A percentile compares a stretch with the other conserved stretches of the same genome.
Conservation (phyloP, 768 basidiomycete species). For the Leccinellum rugosiceps region DNA sequence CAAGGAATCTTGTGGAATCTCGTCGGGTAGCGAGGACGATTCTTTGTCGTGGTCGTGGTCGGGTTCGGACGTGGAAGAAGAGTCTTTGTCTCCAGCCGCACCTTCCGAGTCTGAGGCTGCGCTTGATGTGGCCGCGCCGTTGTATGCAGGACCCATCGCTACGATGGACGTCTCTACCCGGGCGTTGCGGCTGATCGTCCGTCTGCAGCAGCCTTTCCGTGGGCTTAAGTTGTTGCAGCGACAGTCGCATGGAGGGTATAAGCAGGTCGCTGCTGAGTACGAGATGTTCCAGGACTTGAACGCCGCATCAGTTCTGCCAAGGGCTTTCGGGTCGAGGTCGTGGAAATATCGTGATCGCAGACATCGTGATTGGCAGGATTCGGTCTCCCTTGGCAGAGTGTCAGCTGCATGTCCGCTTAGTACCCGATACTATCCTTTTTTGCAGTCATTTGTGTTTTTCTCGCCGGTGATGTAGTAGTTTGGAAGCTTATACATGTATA, state of each 20-base stretch:
- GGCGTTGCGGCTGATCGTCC: no score
- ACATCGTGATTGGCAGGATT: no score
- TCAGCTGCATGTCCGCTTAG: no score
- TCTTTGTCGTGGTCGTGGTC: no score
- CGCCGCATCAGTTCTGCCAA: not conserved
- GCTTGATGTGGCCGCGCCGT: not conserved
- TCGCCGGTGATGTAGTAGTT: no score
- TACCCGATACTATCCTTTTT: no score
- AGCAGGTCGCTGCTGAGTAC: not conserved
- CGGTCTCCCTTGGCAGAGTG: no score
- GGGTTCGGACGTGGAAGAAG: not conserved
- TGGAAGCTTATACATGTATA: no score
- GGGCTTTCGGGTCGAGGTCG: not conserved
- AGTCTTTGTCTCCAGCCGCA: not conserved
- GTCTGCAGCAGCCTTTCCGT: constrained; percentile 7
- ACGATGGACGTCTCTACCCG: not conserved
- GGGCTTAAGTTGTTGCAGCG: constrained; percentile 1
- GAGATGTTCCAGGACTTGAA: not conserved
- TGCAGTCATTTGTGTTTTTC: no score
- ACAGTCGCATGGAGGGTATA: no score
- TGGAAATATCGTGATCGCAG: not conserved
- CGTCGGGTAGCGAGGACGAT: not conserved
- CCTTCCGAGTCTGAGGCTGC: not conserved
- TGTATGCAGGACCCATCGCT: no score
- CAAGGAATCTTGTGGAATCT: not conserved